phyloP scores from a whole-genome alignment of 179 eudicot genomes.

The Pouteria campechiana region DNA sequence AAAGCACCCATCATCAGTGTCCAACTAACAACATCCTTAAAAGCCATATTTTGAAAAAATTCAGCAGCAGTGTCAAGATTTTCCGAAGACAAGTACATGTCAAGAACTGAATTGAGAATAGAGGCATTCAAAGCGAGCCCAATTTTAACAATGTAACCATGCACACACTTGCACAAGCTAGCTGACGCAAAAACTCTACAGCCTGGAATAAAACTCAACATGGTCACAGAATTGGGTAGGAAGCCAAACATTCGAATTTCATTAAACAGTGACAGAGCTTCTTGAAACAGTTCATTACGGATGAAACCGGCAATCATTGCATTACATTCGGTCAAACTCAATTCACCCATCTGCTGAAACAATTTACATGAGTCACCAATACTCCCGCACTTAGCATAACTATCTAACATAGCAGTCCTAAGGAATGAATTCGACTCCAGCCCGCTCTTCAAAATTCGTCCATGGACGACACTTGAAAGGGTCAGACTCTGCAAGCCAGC shows the following conservation, averaged over 20 bases:
- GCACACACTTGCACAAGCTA: constrained; percentile 9
- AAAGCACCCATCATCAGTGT: constrained; percentile 13
- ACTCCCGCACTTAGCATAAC: constrained; percentile 13
- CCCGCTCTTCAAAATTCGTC: constrained; percentile 10
- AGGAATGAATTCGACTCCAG: constrained; percentile 8
- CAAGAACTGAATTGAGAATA: constrained; percentile 14
- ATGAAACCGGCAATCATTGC: constrained; percentile 15
- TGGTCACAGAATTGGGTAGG: constrained; percentile 7
- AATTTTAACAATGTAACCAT: constrained; percentile 2
- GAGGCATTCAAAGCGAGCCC: constrained; percentile 6
- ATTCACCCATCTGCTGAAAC: constrained; percentile 4
- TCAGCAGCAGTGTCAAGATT: constrained; percentile 8
- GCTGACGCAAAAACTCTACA: constrained; percentile 6
- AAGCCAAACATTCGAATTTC: constrained; percentile 5
- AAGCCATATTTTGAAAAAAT: constrained; percentile 4
- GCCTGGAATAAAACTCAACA: constrained; percentile 3
- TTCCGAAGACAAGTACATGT: constrained; percentile 10
- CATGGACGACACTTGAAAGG: constrained; percentile 8
- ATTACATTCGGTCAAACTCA: constrained; percentile 10
- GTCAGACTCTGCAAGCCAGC: constrained; percentile 8
- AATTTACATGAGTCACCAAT: constrained; percentile 3
- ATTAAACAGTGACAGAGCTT: constrained; percentile 6
- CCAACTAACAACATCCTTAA: constrained; percentile 11
- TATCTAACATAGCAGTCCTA: constrained; percentile 14
- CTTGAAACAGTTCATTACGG: constrained; percentile 7